Evolutionary conservation across 2,329 filamentous ascomycete genomes (phyloP).

Genomic region (Penicillium brasilianum): DNA sequence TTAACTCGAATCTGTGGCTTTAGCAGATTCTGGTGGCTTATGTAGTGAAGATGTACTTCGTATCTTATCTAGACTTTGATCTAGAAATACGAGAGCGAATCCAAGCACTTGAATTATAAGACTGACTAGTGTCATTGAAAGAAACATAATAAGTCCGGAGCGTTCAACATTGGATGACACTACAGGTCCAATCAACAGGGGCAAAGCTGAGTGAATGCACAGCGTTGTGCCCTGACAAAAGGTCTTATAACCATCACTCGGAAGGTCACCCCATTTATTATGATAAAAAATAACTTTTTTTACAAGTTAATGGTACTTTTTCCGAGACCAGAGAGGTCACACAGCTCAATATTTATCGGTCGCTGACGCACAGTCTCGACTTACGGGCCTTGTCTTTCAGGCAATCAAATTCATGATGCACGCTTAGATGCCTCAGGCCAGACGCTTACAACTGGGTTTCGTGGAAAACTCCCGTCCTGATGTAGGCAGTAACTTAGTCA

Average conservation of each 20-base stretch:
- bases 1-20: not conserved
- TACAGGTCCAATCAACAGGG: too few species aligned
- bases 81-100: not conserved
- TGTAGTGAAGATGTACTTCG: not conserved
- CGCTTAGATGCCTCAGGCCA: too few species aligned
- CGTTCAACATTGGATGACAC: not conserved
- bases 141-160: not conserved
- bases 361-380: too few species aligned
- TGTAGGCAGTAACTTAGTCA: too few species aligned
- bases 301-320: too few species aligned
- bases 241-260: not conserved
- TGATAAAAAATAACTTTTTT: too few species aligned
- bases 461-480: too few species aligned
- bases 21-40: not conserved
- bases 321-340: not conserved
- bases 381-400: too few species aligned
- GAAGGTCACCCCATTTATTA: too few species aligned
- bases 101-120: not conserved
- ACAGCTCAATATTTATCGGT: not conserved
- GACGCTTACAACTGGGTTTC: too few species aligned
- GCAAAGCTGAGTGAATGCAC: too few species aligned
- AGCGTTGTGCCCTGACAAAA: not conserved
- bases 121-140: not conserved
- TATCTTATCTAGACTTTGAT: conserved; percentile 8
- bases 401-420: too few species aligned